Conservation (phyloP, 1,284 basidiomycete species). For the Heterobasidion occidentale region DNA sequence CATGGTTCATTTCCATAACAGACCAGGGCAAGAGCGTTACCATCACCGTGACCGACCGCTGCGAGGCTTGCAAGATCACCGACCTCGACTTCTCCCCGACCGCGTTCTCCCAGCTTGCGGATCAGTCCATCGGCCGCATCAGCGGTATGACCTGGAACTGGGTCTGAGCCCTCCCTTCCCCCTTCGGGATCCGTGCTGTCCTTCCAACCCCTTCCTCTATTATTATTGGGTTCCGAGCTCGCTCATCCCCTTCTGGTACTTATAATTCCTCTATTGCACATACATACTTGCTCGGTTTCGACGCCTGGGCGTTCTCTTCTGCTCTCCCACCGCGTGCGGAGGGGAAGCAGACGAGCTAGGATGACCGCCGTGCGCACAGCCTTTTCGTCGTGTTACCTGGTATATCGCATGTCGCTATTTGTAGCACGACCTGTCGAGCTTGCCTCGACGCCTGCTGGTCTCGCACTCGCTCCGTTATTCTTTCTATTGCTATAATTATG, state of each 20-base stretch:
- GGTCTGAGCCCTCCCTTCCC: slow-evolving; percentile 4
- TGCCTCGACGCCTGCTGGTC: slow-evolving; percentile 5
- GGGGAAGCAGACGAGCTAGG: slow-evolving; percentile 13
- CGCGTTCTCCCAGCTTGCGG: slow-evolving; percentile 40
- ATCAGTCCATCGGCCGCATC: slow-evolving; percentile 40
- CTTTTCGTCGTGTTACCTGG: slow-evolving; percentile 12
- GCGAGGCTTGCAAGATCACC: slow-evolving; percentile 38
- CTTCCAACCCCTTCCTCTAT: not conserved
- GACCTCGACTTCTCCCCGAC: slow-evolving; percentile 53
- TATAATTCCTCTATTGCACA: not conserved
- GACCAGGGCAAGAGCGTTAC: slow-evolving; percentile 42
- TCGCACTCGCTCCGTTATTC: not conserved
- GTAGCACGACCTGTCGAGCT: slow-evolving; percentile 5
- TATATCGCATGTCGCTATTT: slow-evolving; percentile 10
- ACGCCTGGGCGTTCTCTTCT: slow-evolving; percentile 16
- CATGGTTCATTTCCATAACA: slow-evolving; percentile 16
- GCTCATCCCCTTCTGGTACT: slow-evolving; percentile 1
- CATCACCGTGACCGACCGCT: slow-evolving; percentile 54
- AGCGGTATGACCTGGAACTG: slow-evolving; percentile 40
- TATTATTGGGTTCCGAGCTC: not conserved
- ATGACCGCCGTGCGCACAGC: slow-evolving; percentile 3
- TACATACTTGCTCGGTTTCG: slow-evolving; percentile 5
- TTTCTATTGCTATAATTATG: not conserved
- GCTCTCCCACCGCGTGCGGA: slow-evolving; percentile 15
- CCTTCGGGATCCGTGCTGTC: not conserved